Evolutionary conservation across 306 rosid genomes (phyloP).

Genomic region (Acacia acuminata): DNA sequence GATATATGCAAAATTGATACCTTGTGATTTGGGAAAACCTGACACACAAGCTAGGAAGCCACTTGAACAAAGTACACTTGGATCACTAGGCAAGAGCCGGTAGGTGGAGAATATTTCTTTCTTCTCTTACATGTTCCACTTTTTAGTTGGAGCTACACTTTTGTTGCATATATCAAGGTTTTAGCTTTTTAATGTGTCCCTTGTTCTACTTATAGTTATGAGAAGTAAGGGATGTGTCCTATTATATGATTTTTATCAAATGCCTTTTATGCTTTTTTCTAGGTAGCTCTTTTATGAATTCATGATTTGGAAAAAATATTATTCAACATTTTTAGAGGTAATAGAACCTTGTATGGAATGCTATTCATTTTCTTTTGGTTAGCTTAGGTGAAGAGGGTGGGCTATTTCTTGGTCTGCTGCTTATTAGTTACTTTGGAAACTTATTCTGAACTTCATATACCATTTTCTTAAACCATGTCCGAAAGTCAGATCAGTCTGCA

Average conservation of each 20-base stretch:
- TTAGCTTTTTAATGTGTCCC: constrained; percentile 16
- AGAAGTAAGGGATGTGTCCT: constrained; percentile 17
- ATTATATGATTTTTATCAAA: background rate
- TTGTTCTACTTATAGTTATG: constrained; percentile 25
- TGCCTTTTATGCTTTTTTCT: constrained; percentile 17
- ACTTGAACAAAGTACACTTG: constrained; percentile 62
- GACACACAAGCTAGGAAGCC: constrained; percentile 53
- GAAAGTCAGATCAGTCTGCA: constrained; percentile 21
- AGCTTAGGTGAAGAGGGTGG: background rate
- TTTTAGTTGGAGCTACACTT: constrained; percentile 27
- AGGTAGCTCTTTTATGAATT: constrained; percentile 19
- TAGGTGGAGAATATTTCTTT: constrained; percentile 40
- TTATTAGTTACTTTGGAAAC: constrained; percentile 16
- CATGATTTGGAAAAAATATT: constrained; percentile 20
- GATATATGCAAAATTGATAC: constrained; percentile 87
- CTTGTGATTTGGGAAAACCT: constrained; percentile 87
- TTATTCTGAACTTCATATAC: constrained; percentile 8
- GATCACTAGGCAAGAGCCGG: constrained; percentile 96
- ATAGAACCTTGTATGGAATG: background rate
- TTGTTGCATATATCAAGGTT: constrained; percentile 9
- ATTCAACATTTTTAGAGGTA: background rate
- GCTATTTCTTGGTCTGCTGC: background rate
- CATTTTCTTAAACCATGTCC: constrained; percentile 11
- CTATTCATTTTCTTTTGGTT: background rate
- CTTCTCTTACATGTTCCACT: constrained; percentile 11